Percentiles rank a stretch among this genome's conserved stretches.
These are phyloP conservation scores for Aphanomyces astaci DNA, from an alignment of 352 stramenopile species.

Conservation along the genomic window DNA sequence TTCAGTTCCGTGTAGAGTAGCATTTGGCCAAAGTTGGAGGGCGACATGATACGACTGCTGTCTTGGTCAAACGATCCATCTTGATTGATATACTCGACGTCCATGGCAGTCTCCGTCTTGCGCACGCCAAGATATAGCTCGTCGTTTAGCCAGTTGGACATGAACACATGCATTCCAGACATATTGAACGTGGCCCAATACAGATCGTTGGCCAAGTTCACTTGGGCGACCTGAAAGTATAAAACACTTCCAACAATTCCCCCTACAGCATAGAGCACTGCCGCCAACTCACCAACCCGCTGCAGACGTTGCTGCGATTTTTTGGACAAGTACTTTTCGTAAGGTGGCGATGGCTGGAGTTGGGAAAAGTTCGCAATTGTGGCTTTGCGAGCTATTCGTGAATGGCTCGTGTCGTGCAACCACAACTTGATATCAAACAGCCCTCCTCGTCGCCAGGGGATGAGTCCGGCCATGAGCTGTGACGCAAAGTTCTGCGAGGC, in stretches of 20 bases:
- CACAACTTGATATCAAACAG: constrained; percentile 15
- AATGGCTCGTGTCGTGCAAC: background rate
- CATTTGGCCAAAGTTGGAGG: background rate
- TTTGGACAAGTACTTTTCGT: too few relatives aligned
- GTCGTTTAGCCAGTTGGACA: constrained; percentile 7
- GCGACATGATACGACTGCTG: background rate
- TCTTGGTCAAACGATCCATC: background rate
- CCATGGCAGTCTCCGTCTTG: background rate
- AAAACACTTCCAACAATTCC: background rate
- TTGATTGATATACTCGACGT: background rate
- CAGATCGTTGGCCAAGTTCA: constrained; percentile 15
- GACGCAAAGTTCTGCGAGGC: background rate
- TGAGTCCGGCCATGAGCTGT: background rate
- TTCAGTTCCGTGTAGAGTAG: constrained; percentile 11
- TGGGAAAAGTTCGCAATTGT: background rate
- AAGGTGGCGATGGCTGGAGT: background rate
- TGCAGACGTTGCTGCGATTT: too few relatives aligned
- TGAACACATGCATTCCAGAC: background rate
- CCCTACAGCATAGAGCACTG: background rate
- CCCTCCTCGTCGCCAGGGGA: background rate
- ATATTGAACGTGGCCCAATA: constrained; percentile 14
- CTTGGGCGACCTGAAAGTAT: constrained; percentile 10
- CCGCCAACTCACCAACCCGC: too few relatives aligned
- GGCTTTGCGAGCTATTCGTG: background rate
- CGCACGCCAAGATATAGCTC: background rate